These are phyloP conservation scores for Citrus maxima DNA, from an alignment of 345 rosid species.

Conservation along the genomic window DNA sequence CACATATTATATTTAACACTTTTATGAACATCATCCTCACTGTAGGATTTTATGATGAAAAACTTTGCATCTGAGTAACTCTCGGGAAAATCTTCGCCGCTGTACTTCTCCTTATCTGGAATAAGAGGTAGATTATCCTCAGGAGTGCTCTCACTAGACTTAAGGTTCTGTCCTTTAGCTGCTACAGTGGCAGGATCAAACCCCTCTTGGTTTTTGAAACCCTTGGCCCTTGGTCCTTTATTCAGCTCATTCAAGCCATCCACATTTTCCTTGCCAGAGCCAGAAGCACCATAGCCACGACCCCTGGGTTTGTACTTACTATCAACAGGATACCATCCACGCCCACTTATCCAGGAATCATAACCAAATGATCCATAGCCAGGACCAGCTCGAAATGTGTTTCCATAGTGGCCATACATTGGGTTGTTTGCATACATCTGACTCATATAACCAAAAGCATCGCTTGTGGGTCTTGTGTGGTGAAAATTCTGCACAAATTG, in stretches of 20 bases:
- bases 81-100: slow-evolving; percentile 51
- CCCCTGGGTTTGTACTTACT: slow-evolving; percentile 50
- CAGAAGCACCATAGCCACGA: slow-evolving; percentile 34
- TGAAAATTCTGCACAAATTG: slow-evolving; percentile 30
- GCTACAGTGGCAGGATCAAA: slow-evolving; percentile 24
- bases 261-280: slow-evolving; percentile 54
- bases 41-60: slow-evolving; percentile 73
- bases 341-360: slow-evolving; percentile 59
- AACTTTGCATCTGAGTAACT: slow-evolving; percentile 53
- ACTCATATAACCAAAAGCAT: slow-evolving; percentile 45
- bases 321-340: slow-evolving; percentile 57
- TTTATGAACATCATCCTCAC: slow-evolving; percentile 86
- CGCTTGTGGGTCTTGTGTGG: slow-evolving; percentile 40
- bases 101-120: slow-evolving; percentile 42
- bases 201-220: slow-evolving; percentile 43
- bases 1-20: slow-evolving; percentile 72
- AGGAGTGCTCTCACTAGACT: slow-evolving; percentile 19
- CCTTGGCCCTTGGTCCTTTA: slow-evolving; percentile 69
- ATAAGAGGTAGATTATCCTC: slow-evolving; percentile 28
- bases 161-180: slow-evolving; percentile 30
- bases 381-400: slow-evolving; percentile 38
- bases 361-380: slow-evolving; percentile 53
- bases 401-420: slow-evolving; percentile 56
- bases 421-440: slow-evolving; percentile 47
- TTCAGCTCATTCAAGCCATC: slow-evolving; percentile 79